These are phyloP conservation scores for Mucor plumbeus DNA, from an alignment of 371 early-diverging fungal species.

Conservation along the genomic window DNA sequence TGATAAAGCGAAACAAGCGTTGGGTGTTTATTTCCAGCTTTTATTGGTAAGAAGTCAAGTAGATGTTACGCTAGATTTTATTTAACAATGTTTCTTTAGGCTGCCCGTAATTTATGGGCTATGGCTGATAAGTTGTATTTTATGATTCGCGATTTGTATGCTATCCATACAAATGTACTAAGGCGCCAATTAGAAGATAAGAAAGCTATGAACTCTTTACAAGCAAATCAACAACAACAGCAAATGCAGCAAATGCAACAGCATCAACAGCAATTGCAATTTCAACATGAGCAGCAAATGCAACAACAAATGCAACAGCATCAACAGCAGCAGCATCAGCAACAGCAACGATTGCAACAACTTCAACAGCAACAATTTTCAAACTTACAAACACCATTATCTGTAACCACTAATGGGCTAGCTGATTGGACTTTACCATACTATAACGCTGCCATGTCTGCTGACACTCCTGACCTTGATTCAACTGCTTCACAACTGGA, in stretches of 20 bases:
- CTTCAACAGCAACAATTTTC: conserved; percentile 4
- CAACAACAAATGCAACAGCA: conserved; percentile 12
- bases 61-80: too few relatives aligned
- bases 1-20: conserved; percentile 48
- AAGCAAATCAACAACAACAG: neutral
- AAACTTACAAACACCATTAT: neutral
- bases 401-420: neutral
- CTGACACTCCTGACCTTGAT: neutral
- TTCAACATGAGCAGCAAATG: neutral
- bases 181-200: conserved; percentile 8
- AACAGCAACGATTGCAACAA: neutral
- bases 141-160: conserved; percentile 64
- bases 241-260: neutral
- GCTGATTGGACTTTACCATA: conserved; percentile 19
- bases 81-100: conserved; percentile 14
- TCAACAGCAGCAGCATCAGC: neutral
- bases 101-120: conserved; percentile 62
- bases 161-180: conserved; percentile 48
- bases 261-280: neutral
- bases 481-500: neutral
- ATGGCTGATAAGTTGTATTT: conserved; percentile 68
- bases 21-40: conserved; percentile 57
- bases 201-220: neutral
- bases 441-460: conserved; percentile 6
- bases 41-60: conserved; percentile 37